Evolutionary conservation across 2,329 filamentous ascomycete genomes (phyloP).

Genomic region (Ophiostoma populinum): DNA sequence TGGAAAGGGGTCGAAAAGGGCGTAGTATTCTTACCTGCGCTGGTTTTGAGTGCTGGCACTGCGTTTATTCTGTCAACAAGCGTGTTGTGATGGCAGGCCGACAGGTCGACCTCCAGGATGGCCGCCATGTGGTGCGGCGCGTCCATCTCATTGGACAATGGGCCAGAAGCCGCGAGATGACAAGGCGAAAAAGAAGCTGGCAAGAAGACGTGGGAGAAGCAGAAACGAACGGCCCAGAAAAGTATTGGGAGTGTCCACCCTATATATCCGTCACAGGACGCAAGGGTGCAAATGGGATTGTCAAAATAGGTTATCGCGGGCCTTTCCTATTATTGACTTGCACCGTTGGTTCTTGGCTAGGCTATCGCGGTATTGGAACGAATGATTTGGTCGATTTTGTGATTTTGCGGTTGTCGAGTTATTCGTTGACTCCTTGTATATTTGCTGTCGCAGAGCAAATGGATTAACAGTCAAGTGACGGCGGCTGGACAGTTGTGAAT

Average conservation of each 20-base stretch:
- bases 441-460: too few relatives aligned
- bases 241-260: constrained; percentile 6
- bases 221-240: constrained; percentile 1
- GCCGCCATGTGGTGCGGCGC: constrained; percentile 19
- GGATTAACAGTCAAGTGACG: not conserved
- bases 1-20: constrained; percentile 7
- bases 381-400: too few relatives aligned
- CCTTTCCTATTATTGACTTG: too few relatives aligned
- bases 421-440: too few relatives aligned
- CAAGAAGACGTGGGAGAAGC: not conserved
- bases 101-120: constrained; percentile 33
- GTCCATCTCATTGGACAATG: constrained; percentile 19
- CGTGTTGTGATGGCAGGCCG: constrained; percentile 27
- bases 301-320: too few relatives aligned
- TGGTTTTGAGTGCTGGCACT: constrained; percentile 40
- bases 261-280: constrained; percentile 1
- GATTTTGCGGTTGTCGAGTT: not conserved
- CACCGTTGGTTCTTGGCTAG: too few relatives aligned
- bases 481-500: constrained; percentile 3
- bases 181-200: not conserved
- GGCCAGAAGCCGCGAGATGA: not conserved
- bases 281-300: too few relatives aligned
- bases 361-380: too few relatives aligned
- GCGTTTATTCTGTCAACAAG: constrained; percentile 37
- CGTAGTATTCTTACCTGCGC: constrained; percentile 32